Evolutionary conservation across 2,329 filamentous ascomycete species (phyloP).

Genomic region (Diaporthe citrichinensis): DNA sequence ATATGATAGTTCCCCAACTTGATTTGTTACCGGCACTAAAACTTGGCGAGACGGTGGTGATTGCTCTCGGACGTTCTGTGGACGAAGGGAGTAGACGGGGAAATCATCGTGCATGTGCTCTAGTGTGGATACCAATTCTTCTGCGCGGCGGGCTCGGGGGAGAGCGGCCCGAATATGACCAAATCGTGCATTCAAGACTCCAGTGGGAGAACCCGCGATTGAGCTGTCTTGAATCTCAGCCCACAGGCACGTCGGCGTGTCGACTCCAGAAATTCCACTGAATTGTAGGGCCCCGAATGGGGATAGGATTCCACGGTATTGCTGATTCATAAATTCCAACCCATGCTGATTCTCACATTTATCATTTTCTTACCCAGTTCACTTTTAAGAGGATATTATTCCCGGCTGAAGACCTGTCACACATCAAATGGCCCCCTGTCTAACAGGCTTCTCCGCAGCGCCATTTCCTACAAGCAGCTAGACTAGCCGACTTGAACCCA

Average conservation of each 20-base stretch:
- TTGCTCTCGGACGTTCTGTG: neutral
- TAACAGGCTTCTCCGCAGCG: constrained; percentile 30
- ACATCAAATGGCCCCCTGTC: neutral
- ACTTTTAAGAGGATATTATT: neutral
- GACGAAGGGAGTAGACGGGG: neutral
- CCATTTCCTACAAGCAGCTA: constrained; percentile 13
- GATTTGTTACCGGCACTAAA: neutral
- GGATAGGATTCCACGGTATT: rapidly evolving
- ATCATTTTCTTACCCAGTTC: neutral
- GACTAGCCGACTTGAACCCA: constrained; percentile 13
- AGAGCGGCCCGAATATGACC: neutral
- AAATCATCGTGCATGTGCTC: neutral
- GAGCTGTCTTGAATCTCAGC: neutral
- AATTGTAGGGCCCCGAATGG: neutral
- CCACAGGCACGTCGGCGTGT: too few species aligned
- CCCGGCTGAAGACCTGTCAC: neutral
- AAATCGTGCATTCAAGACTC: neutral
- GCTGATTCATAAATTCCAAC: neutral
- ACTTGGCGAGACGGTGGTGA: neutral
- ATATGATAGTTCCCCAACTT: rapidly evolving
- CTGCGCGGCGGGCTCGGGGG: neutral
- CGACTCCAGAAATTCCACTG: neutral
- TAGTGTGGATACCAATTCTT: neutral
- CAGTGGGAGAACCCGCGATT: neutral
- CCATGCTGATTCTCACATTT: too few species aligned